phyloP scores from a whole-genome alignment of 2,329 filamentous ascomycete genomes.

The Truncatella angustata region DNA sequence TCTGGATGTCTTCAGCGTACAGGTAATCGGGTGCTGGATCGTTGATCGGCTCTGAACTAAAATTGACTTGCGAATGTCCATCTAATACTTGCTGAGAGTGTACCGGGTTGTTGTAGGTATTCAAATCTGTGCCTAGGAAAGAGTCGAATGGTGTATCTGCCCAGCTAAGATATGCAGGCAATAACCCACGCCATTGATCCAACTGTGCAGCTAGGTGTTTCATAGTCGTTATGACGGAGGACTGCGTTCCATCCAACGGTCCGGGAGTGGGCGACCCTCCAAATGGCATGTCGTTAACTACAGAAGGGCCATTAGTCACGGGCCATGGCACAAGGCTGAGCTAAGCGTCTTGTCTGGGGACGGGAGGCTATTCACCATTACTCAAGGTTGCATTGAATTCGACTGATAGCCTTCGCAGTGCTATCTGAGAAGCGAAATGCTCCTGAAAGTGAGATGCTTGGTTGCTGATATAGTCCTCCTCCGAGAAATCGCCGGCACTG shows the following conservation, averaged over 20 bases:
- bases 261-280: not conserved
- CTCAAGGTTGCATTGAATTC: slow-evolving; percentile 51
- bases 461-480: slow-evolving; percentile 45
- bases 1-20: slow-evolving; percentile 54
- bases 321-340: not conserved
- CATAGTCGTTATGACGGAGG: slow-evolving; percentile 35
- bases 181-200: slow-evolving; percentile 55
- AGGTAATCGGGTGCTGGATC: slow-evolving; percentile 42
- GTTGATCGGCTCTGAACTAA: slow-evolving; percentile 43
- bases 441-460: slow-evolving; percentile 54
- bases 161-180: slow-evolving; percentile 56
- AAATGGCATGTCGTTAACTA: not conserved
- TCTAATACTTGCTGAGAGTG: slow-evolving; percentile 22
- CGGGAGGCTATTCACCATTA: slow-evolving; percentile 36
- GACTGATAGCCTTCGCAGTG: slow-evolving; percentile 50
- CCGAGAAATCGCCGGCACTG: slow-evolving; percentile 39
- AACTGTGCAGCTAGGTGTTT: slow-evolving; percentile 52
- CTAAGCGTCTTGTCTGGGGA: not conserved
- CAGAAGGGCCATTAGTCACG: too few relatives aligned
- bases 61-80: slow-evolving; percentile 34
- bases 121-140: too few relatives aligned
- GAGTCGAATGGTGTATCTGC: slow-evolving; percentile 34
- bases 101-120: slow-evolving; percentile 14
- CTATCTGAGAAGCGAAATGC: slow-evolving; percentile 60
- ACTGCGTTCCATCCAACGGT: not conserved